Base-by-base conservation (phyloP, 176 grass and related monocot genomes). In the Oryza coarctata region DNA sequence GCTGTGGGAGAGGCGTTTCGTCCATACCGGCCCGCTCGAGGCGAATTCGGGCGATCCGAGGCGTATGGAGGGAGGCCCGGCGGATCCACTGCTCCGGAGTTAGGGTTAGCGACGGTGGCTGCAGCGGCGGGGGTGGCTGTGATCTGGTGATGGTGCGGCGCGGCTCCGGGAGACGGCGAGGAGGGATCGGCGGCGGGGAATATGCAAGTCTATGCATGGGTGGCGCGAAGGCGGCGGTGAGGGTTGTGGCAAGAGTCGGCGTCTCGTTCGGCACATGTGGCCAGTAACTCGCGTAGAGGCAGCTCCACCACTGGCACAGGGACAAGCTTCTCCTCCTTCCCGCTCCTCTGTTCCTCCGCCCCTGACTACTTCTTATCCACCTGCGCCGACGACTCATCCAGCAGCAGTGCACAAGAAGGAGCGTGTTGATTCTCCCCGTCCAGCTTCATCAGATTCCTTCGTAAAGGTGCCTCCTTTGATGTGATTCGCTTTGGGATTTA, bases 161-260 rank as follows among this genome's bases (percentile, higher is more conserved):
- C 70, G 90, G 85, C 68, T 72, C 67, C 70, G 33, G 65, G 64
- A 45, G 28, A 75, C 57, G 82, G 89, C 86, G 70, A 68, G 83
- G 86, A 95, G 91, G 94, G 77, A 85, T 88, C 79, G 88, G 75
- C 85, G 81, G 66, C 83, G 81, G 90, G 86, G 89, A 92, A 77
- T 88, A 92, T 92, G 95, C 92, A 79, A 67, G 86, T 86, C 87
- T 94, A 97, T 97, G 95, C 90, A 89, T 97, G 92, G 86, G 84
- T 68, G 89, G 87, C 71, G 88, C 82, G 78, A 91, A 89, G 89
- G 92, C 88, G 77, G 84, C 69, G 71, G 77, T 89, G 88, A 89
- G 82, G 84, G 73, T 47, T 80, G 85, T 57, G 87, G 75, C 75
- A 44, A 81, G 71, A 65, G 74, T 78, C 89, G 85, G 72, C 90